These are phyloP conservation scores for Hyphopichia burtonii DNA, from an alignment of 1,139 yeast genomes.

Conservation along the genomic window DNA sequence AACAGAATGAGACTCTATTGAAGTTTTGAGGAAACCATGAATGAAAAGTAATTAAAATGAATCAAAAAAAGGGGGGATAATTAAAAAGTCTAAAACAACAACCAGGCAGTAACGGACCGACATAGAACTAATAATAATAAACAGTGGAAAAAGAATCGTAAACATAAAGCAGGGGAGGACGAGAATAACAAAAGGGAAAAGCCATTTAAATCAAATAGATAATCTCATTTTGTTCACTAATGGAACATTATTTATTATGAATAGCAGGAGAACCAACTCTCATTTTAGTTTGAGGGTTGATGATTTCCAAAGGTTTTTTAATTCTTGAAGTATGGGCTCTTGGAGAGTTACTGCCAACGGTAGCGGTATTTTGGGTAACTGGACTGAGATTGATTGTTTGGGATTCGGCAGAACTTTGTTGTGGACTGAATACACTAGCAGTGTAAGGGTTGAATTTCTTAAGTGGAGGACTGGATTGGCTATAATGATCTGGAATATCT, in stretches of 20 bases:
- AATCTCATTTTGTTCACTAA: too few relatives aligned
- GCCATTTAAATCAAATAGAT: too few relatives aligned
- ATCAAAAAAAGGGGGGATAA: too few relatives aligned
- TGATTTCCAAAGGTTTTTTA: constrained; percentile 68
- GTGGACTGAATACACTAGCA: constrained; percentile 47
- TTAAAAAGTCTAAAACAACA: too few relatives aligned
- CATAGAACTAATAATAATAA: not conserved
- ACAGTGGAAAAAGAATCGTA: not conserved
- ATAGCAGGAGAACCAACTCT: constrained; percentile 58
- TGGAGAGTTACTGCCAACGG: constrained; percentile 23
- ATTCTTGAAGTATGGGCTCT: constrained; percentile 55
- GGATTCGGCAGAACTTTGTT: not conserved
- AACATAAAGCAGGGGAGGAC: not conserved
- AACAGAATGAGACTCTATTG: too few relatives aligned
- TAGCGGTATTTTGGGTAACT: constrained; percentile 6
- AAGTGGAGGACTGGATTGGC: constrained; percentile 18
- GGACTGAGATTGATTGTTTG: constrained; percentile 7
- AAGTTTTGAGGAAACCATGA: too few relatives aligned
- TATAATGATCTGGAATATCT: constrained; percentile 38
- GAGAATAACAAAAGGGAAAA: too few relatives aligned
- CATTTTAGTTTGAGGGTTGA: constrained; percentile 75
- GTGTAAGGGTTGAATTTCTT: constrained; percentile 61
- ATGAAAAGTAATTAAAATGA: too few relatives aligned
- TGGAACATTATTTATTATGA: not conserved
- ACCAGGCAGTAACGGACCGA: too few relatives aligned